Conservation (phyloP, 257 asterid genomes). For the Solanum lycopersicoides region DNA sequence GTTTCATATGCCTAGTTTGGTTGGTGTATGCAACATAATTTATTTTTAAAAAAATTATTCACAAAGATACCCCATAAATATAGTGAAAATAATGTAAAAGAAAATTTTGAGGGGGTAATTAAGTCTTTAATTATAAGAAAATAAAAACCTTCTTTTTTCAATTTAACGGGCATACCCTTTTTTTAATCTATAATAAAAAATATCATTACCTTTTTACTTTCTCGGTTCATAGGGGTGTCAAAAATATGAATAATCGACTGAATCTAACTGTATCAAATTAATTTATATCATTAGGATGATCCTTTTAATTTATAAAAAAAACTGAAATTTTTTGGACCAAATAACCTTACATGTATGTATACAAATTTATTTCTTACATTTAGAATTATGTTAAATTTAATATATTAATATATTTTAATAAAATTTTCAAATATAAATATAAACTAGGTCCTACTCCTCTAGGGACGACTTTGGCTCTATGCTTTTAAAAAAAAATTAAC, state of each 20-base stretch:
- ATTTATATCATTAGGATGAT: no score
- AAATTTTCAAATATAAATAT: background rate
- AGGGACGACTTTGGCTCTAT: background rate
- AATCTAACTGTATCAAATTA: background rate
- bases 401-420: no score
- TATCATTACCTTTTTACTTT: background rate
- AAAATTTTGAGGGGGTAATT: background rate
- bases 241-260: background rate
- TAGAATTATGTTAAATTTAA: background rate
- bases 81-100: background rate
- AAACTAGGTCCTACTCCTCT: background rate
- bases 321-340: background rate
- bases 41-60: no score
- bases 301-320: no score
- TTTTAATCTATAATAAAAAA: no score
- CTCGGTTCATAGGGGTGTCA: background rate
- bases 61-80: background rate
- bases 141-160: background rate
- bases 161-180: background rate
- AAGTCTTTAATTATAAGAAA: background rate
- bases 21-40: no score
- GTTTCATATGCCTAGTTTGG: background rate
- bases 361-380: no score
- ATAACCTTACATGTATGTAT: background rate
- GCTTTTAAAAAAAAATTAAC: no score